phyloP scores from a whole-genome alignment of 768 basidiomycete species.

The Calocybe indica region DNA sequence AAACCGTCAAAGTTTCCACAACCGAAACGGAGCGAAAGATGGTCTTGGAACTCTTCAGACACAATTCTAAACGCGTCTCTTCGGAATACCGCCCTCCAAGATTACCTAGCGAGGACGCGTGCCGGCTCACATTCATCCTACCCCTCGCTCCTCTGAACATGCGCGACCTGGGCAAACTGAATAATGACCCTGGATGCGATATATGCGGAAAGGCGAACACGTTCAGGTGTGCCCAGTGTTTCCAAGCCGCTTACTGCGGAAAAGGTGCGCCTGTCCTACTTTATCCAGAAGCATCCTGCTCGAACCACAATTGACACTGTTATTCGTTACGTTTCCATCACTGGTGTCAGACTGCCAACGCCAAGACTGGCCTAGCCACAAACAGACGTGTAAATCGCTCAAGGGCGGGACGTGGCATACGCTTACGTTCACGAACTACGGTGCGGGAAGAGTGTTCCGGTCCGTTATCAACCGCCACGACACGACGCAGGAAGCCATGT shows the following conservation, averaged over 20 bases:
- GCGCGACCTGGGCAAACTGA: constrained; percentile 31
- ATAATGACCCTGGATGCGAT: constrained; percentile 26
- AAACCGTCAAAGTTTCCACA: constrained; percentile 9
- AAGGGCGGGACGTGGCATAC: constrained; percentile 32
- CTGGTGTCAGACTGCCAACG: constrained; percentile 29
- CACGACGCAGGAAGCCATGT: constrained; percentile 6
- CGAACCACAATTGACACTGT: neutral
- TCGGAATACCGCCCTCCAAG: constrained; percentile 16
- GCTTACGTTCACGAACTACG: constrained; percentile 12
- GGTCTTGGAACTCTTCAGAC: constrained; percentile 22
- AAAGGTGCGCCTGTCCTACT: constrained; percentile 16
- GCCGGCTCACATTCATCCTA: constrained; percentile 25
- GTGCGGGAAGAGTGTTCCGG: neutral
- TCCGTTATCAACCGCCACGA: constrained; percentile 18
- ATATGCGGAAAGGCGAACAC: constrained; percentile 29
- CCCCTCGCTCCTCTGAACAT: constrained; percentile 28
- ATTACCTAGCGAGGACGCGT: constrained; percentile 15
- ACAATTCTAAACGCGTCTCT: constrained; percentile 25
- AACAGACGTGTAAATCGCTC: constrained; percentile 27
- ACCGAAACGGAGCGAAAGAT: constrained; percentile 25
- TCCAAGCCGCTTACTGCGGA: constrained; percentile 29
- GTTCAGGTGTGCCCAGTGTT: constrained; percentile 28
- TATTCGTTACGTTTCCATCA: neutral
- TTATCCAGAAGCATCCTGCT: too few species aligned
- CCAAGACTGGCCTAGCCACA: constrained; percentile 35